Percentiles rank a stretch among this genome's conserved stretches.
These are phyloP conservation scores for Termitomyces sp. DNA, from an alignment of 768 basidiomycete genomes.

Conservation along the genomic window DNA sequence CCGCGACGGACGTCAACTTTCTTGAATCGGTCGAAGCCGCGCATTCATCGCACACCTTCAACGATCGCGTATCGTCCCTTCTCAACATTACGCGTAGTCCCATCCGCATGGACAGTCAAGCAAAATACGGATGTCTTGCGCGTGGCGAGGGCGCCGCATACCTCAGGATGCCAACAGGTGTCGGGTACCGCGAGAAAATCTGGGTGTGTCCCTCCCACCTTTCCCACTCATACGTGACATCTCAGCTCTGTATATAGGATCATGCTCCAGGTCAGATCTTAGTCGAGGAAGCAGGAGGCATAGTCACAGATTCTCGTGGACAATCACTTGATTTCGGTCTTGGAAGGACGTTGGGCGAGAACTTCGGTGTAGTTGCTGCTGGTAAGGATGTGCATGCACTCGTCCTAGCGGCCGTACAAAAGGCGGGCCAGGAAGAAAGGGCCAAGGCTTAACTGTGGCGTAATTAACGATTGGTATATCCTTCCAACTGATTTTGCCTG, in stretches of 20 bases:
- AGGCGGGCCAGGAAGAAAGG: conserved; percentile 35
- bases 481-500: not conserved
- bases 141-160: conserved; percentile 85
- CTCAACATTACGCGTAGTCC: conserved; percentile 62
- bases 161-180: conserved; percentile 70
- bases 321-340: conserved; percentile 76
- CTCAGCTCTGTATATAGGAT: conserved; percentile 43
- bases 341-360: conserved; percentile 80
- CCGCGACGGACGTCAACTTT: conserved; percentile 50
- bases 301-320: conserved; percentile 83
- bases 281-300: conserved; percentile 83
- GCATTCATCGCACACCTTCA: conserved; percentile 88
- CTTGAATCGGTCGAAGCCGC: conserved; percentile 91
- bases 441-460: conserved; percentile 17
- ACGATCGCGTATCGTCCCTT: conserved; percentile 60
- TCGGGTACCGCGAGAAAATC: conserved; percentile 90
- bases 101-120: conserved; percentile 91
- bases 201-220: conserved; percentile 52
- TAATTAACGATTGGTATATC: no score
- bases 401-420: conserved; percentile 71
- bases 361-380: conserved; percentile 84
- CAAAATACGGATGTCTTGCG: conserved; percentile 86
- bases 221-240: not conserved
- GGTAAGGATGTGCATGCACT: conserved; percentile 61
- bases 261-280: conserved; percentile 86